Evolutionary conservation across 108 stramenopile genomes (phyloP).

Genomic region (Nitzschia sp.): DNA sequence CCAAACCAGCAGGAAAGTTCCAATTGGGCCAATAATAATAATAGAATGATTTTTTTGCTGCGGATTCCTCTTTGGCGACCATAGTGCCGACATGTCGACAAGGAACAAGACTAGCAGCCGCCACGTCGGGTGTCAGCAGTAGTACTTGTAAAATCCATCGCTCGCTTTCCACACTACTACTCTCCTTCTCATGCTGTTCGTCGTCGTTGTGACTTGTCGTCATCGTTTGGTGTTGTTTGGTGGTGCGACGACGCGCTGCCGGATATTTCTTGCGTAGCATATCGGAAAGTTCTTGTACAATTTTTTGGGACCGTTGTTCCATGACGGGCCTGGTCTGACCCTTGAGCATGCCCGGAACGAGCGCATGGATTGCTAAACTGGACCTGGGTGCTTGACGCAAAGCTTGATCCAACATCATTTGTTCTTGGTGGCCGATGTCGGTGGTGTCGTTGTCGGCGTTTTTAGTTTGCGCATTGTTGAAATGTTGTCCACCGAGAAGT

Average conservation of each 20-base stretch:
- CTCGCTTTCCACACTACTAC: conserved; percentile 18
- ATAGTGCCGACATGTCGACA: conserved; percentile 3
- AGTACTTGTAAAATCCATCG: conserved; percentile 57
- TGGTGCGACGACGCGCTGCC: conserved; percentile 46
- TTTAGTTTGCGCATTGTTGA: background rate
- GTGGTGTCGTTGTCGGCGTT: background rate
- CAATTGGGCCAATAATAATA: conserved; percentile 49
- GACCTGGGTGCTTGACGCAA: conserved; percentile 39
- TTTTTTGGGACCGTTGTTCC: conserved; percentile 29
- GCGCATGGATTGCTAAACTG: conserved; percentile 45
- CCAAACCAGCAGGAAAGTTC: conserved; percentile 42
- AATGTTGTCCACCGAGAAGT: background rate
- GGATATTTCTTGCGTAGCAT: conserved; percentile 39
- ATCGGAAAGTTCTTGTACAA: conserved; percentile 35
- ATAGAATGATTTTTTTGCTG: background rate
- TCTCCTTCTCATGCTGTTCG: background rate
- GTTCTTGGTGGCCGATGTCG: background rate
- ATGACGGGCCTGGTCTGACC: conserved; percentile 39
- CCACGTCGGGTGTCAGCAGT: conserved; percentile 44
- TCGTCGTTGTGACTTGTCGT: background rate
- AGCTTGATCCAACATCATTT: background rate
- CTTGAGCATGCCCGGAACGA: conserved; percentile 59
- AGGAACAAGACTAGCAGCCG: conserved; percentile 37
- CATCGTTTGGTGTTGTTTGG: conserved; percentile 4
- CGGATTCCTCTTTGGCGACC: too few relatives aligned